phyloP scores from a whole-genome alignment of 2,329 filamentous ascomycete species.

The Microcyclospora tardicrescens region DNA sequence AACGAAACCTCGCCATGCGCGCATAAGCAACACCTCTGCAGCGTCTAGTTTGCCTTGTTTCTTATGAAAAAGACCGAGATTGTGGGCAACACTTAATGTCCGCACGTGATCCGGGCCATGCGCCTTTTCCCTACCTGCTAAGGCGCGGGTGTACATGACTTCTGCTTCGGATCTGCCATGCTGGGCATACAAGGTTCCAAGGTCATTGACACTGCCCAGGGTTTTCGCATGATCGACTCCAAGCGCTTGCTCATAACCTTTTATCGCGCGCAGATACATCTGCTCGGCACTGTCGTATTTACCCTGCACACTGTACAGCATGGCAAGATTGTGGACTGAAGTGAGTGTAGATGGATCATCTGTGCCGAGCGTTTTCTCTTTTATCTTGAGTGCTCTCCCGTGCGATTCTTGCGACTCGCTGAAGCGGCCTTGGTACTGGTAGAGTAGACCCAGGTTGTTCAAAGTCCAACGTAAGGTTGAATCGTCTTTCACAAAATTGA shows the following conservation, averaged over 20 bases:
- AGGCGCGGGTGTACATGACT: conserved; percentile 5
- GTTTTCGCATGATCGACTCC: conserved; percentile 5
- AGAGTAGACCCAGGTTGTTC: neutral
- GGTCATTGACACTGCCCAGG: conserved; percentile 5
- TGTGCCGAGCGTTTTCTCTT: conserved; percentile 3
- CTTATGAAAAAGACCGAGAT: conserved; percentile 2
- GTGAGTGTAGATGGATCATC: conserved; percentile 5
- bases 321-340: conserved; percentile 2
- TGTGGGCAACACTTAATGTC: conserved; percentile 6
- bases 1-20: conserved; percentile 1
- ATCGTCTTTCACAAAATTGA: too few relatives aligned
- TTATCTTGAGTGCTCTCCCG: too few relatives aligned
- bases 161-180: conserved; percentile 9
- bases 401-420: too few relatives aligned
- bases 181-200: conserved; percentile 2
- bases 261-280: conserved; percentile 1
- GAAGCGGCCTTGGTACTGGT: too few relatives aligned
- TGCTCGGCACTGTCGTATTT: neutral
- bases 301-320: conserved; percentile 4
- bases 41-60: conserved; percentile 1
- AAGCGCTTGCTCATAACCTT: conserved; percentile 2
- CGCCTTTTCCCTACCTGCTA: conserved; percentile 5
- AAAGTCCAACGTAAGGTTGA: too few relatives aligned
- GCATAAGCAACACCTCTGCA: conserved; percentile 1
- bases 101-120: conserved; percentile 3